Conservation (phyloP, 495 filamentous ascomycete species). For the Xylaria sp. region DNA sequence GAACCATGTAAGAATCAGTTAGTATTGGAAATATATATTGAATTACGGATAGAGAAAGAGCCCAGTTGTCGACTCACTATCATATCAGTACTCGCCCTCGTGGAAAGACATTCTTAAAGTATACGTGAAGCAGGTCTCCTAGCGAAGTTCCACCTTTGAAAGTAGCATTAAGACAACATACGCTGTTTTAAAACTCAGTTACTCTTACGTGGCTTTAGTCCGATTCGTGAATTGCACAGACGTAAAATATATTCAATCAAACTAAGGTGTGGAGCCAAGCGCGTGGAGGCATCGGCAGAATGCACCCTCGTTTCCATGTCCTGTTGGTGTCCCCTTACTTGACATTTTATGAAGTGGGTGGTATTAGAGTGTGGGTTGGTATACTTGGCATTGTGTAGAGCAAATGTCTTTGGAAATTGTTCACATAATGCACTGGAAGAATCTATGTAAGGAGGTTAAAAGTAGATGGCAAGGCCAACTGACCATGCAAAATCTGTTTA, state of each 20-base stretch:
- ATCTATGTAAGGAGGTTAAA: not conserved
- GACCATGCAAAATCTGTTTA: not conserved
- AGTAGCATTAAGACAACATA: not conserved
- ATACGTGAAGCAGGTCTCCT: not conserved
- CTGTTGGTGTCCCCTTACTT: not conserved
- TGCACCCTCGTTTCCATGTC: not conserved
- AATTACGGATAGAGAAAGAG: not conserved
- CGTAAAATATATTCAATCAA: constrained; percentile 4
- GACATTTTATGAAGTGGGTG: not conserved
- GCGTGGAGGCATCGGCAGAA: not conserved
- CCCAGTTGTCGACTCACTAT: not conserved
- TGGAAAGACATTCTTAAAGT: no score
- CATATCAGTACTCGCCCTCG: not conserved
- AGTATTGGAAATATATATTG: not conserved
- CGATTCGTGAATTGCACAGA: constrained; percentile 5
- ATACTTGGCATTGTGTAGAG: not conserved
- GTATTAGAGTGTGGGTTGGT: not conserved
- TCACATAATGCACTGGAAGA: constrained; percentile 2
- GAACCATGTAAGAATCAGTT: not conserved
- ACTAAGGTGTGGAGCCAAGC: constrained; percentile 5
- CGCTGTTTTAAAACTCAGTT: not conserved
- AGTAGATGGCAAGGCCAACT: constrained; percentile 9
- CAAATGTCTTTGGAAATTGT: not conserved
- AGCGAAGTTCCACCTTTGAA: not conserved
- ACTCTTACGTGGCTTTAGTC: not conserved